phyloP scores from a whole-genome alignment of 257 asterid genomes.

The Plantago elongata region DNA sequence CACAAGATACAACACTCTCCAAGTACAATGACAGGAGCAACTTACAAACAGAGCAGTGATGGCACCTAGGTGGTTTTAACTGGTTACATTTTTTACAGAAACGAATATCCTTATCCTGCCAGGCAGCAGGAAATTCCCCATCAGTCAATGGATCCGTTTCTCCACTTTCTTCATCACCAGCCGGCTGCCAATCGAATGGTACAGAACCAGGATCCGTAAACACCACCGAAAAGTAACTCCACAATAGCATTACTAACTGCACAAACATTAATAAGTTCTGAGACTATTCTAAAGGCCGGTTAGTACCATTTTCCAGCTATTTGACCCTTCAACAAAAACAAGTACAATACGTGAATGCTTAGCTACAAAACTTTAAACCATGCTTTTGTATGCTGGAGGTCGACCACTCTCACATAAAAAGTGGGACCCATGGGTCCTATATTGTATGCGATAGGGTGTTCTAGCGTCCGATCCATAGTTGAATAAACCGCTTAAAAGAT shows the following conservation, averaged over 20 bases:
- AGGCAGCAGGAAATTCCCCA: conserved; percentile 37
- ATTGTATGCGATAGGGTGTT: too few relatives aligned
- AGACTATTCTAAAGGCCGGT: too few relatives aligned
- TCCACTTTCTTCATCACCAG: conserved; percentile 54
- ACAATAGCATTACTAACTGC: conserved; percentile 66
- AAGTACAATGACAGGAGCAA: conserved; percentile 18
- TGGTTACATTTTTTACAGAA: conserved; percentile 64
- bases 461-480: too few relatives aligned
- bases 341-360: too few relatives aligned
- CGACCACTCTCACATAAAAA: too few relatives aligned
- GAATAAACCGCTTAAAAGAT: too few relatives aligned
- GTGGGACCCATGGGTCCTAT: too few relatives aligned
- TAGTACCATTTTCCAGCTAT: too few relatives aligned
- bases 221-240: conserved; percentile 71
- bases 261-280: conserved; percentile 2
- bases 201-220: conserved; percentile 64
- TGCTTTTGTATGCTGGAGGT: too few relatives aligned
- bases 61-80: conserved; percentile 60
- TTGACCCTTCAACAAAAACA: too few relatives aligned
- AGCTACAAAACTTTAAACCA: background rate
- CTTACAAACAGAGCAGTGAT: conserved; percentile 75
- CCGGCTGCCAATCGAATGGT: conserved; percentile 60
- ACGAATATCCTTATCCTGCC: conserved; percentile 35
- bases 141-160: conserved; percentile 46
- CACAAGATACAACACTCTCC: conserved; percentile 9